phyloP scores from a whole-genome alignment of 768 basidiomycete species.

The Boletus subcaerulescens region DNA sequence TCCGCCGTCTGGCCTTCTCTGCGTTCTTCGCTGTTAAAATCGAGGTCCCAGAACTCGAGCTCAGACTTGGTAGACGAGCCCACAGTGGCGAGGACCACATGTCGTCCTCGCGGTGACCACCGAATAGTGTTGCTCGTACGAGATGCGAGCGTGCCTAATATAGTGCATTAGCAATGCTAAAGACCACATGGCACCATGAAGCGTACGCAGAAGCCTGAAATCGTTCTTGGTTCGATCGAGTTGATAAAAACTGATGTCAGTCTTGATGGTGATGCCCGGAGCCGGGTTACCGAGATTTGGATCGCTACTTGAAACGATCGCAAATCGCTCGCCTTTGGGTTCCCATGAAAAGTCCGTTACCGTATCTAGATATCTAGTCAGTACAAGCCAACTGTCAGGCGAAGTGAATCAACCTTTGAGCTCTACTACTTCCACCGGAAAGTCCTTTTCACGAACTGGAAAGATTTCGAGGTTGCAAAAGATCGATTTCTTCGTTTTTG shows the following conservation, averaged over 20 bases:
- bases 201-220: conserved; percentile 83
- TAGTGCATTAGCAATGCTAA: conserved; percentile 7
- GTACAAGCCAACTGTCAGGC: not conserved
- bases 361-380: conserved; percentile 55
- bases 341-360: conserved; percentile 99
- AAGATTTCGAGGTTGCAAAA: conserved; percentile 99
- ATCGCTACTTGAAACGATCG: conserved; percentile 90
- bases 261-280: conserved; percentile 93
- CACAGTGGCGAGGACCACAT: conserved; percentile 93
- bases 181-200: conserved; percentile 4
- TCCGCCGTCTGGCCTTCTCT: conserved; percentile 53
- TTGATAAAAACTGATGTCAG: conserved; percentile 94
- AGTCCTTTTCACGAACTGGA: conserved; percentile 95
- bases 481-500: conserved; percentile 97
- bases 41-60: conserved; percentile 98
- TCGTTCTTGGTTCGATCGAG: conserved; percentile 90
- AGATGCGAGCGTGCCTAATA: conserved; percentile 65
- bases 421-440: conserved; percentile 96
- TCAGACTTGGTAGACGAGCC: conserved; percentile 95
- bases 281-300: conserved; percentile 89
- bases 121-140: conserved; percentile 92
- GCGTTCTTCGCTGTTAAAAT: conserved; percentile 69
- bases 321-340: conserved; percentile 95
- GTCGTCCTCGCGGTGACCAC: conserved; percentile 96
- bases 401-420: conserved; percentile 67